Evolutionary conservation across 352 stramenopile genomes (phyloP), one percentile per base, ranked within the genome.

Genomic region (Globisporangium camurandrum): DNA sequence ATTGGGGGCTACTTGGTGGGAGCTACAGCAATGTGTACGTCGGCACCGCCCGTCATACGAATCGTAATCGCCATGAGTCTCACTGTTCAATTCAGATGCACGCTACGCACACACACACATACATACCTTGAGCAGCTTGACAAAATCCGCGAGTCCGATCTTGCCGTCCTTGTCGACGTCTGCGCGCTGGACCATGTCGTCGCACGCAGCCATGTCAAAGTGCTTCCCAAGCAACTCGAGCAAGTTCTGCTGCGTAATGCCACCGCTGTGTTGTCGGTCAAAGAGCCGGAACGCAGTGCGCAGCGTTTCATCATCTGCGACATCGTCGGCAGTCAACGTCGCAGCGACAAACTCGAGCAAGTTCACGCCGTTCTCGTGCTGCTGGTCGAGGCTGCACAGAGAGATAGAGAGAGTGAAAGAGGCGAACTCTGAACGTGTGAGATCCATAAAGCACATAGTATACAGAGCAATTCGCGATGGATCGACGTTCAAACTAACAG

Each of bases 301-400:
- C 30, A 88, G 54, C 4, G 78, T 57, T n/a, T 65, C 62, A 22
- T 88, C 67, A 47, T 86, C 66, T 7, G 66, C 57, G 24, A 83
- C 64, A 8, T 86, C 73, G 46, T 84, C 73, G 0, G 71, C 64
- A 9, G 61, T 82, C 10, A 91, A 56, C 7, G 77, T 87, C 0
- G 80, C 80, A 16, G 80, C 76, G 16, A 91, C 73, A 54, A 91
- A 91, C 55, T 91, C 80, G 6, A 91, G 61, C 24, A 91, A 46
- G 41, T 86, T 91, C 28, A 91, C 67, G 8, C 79, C 75, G 28
- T 83, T 82, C 8, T 84, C 77, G 24, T 84, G 67, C 45, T 88
- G 72, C 45, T 88, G 74, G 34, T 91, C 73, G 11, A 91, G 68
- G 4, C 79, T 90, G 23, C 1, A 48, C 14, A 30, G 1, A 30